Evolutionary conservation across 208 protist genomes (phyloP).

Genomic region (Leishmania guyanensis): DNA sequence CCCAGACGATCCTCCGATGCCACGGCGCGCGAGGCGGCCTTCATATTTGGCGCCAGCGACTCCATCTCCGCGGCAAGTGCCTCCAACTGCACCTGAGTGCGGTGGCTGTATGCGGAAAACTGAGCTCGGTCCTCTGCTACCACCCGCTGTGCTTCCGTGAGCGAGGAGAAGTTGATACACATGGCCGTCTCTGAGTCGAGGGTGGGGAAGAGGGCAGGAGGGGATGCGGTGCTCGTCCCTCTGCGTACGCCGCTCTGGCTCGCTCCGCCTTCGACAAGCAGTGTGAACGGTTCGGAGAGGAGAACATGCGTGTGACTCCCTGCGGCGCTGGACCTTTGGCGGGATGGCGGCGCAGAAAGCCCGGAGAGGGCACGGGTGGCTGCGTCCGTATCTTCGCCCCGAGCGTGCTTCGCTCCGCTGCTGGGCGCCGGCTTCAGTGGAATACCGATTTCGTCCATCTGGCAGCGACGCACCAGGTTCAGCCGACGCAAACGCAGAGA

Average conservation of each 20-base stretch:
- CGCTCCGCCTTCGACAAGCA: slow-evolving; percentile 24
- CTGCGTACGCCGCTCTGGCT: slow-evolving; percentile 13
- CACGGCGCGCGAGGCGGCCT: slow-evolving; percentile 64
- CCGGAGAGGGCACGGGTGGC: not conserved
- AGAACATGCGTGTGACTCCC: slow-evolving; percentile 7
- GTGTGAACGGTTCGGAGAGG: slow-evolving; percentile 67
- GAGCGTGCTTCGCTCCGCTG: slow-evolving; percentile 50
- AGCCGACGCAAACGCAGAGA: slow-evolving; percentile 77
- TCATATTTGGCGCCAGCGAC: slow-evolving; percentile 82
- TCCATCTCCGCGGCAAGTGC: slow-evolving; percentile 72
- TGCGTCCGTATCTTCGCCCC: slow-evolving; percentile 27
- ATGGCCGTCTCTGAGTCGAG: slow-evolving; percentile 28
- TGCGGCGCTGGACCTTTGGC: not conserved
- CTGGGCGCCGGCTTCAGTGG: slow-evolving; percentile 51
- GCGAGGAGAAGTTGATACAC: slow-evolving; percentile 74
- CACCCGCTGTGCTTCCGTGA: slow-evolving; percentile 56
- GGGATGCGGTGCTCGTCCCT: not conserved
- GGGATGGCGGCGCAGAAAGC: not conserved
- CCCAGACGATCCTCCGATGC: slow-evolving; percentile 77
- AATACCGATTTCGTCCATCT: slow-evolving; percentile 88
- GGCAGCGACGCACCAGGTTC: slow-evolving; percentile 75
- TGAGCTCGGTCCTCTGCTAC: slow-evolving; percentile 45
- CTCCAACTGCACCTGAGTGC: slow-evolving; percentile 57
- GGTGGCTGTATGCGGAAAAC: slow-evolving; percentile 65
- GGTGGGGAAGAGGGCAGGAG: not conserved